Evolutionary conservation across 2,329 filamentous ascomycete genomes (phyloP).

Genomic region (Trichoderma semiorbis): DNA sequence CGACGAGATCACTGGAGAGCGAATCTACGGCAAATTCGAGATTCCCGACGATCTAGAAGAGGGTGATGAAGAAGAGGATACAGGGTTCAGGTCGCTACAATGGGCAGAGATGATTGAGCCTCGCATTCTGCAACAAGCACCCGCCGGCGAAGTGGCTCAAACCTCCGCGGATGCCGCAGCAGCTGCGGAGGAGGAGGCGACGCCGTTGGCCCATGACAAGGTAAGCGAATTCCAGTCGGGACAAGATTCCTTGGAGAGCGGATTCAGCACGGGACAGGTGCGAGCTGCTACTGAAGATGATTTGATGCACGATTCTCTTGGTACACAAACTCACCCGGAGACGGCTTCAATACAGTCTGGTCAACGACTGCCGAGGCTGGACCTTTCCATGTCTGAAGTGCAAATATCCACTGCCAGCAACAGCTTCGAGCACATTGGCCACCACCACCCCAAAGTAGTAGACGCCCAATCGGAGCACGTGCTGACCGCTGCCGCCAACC

Average conservation of each 20-base stretch:
- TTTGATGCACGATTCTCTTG: conserved; percentile 19
- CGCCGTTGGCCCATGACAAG: background rate
- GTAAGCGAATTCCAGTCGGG: conserved; percentile 16
- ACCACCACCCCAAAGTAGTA: background rate
- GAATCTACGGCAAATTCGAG: conserved; percentile 76
- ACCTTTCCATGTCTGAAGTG: conserved; percentile 24
- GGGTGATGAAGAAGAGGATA: conserved; percentile 55
- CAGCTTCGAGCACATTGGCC: conserved; percentile 19
- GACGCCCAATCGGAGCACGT: background rate
- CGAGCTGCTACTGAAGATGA: conserved; percentile 27
- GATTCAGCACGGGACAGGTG: conserved; percentile 31
- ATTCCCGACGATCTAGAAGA: conserved; percentile 61
- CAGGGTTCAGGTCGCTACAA: conserved; percentile 57
- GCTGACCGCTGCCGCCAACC: background rate
- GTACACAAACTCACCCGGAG: conserved; percentile 21
- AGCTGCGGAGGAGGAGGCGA: background rate
- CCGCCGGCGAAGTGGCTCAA: conserved; percentile 27
- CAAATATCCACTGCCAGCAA: conserved; percentile 25
- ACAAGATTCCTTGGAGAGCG: conserved; percentile 23
- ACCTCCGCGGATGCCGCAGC: background rate
- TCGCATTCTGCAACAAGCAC: conserved; percentile 53
- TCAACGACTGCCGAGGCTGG: conserved; percentile 26
- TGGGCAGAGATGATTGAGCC: conserved; percentile 66
- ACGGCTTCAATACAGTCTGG: conserved; percentile 30
- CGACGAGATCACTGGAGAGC: conserved; percentile 65